Percentiles rank a stretch among this genome's conserved stretches.
phyloP scores from a whole-genome alignment of 306 rosid species.

The Begonia masoniana region DNA sequence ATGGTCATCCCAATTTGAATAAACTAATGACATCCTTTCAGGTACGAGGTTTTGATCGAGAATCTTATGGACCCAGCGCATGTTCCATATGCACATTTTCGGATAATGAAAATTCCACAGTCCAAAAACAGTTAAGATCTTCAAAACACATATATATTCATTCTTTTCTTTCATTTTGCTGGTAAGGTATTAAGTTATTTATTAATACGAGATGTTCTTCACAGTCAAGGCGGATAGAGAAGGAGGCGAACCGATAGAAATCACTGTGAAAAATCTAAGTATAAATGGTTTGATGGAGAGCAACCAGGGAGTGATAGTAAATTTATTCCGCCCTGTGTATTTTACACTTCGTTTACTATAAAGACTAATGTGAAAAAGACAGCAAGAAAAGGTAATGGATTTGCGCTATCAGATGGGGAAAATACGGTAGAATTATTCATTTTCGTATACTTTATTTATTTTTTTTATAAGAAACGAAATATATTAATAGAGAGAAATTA shows the following conservation, averaged over 20 bases:
- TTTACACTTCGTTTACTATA: slow-evolving; percentile 16
- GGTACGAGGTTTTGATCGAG: slow-evolving; percentile 13
- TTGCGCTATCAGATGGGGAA: not conserved
- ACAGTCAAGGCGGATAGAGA: slow-evolving; percentile 76
- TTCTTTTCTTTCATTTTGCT: not conserved
- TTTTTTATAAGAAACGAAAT: too few species aligned
- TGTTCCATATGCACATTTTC: slow-evolving; percentile 11
- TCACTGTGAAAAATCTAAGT: slow-evolving; percentile 33
- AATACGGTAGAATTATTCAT: not conserved
- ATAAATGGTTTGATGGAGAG: slow-evolving; percentile 40
- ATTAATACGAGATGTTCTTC: slow-evolving; percentile 3
- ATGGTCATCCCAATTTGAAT: too few species aligned
- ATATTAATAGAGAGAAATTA: too few species aligned
- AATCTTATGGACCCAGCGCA: slow-evolving; percentile 17
- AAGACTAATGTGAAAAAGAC: not conserved
- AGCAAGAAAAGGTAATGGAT: not conserved
- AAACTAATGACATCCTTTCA: not conserved
- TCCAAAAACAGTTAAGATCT: slow-evolving; percentile 7
- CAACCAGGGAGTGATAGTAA: slow-evolving; percentile 32
- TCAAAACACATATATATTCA: not conserved
- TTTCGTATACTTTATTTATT: not conserved
- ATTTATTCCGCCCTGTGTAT: slow-evolving; percentile 63
- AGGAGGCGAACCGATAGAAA: slow-evolving; percentile 79
- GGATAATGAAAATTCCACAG: slow-evolving; percentile 2
- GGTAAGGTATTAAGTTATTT: not conserved